Percentiles rank a stretch among this genome's conserved stretches.
These are phyloP conservation scores for Filosporella fistucella DNA, from an alignment of 495 filamentous ascomycete species.

Conservation along the genomic window DNA sequence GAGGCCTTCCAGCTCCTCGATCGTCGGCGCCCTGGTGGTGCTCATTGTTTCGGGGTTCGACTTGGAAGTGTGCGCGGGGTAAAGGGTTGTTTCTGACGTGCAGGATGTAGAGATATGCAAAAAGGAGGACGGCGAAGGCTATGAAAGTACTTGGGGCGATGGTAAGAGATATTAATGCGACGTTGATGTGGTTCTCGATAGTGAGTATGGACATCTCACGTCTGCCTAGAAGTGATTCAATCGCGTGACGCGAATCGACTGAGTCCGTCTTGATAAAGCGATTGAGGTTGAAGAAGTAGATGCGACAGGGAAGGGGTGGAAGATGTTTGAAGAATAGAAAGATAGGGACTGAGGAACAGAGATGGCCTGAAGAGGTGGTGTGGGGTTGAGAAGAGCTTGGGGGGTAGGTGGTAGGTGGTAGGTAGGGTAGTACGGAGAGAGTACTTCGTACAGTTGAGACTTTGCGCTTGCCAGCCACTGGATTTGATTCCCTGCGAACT, in stretches of 20 bases:
- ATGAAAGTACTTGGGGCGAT: constrained; percentile 50
- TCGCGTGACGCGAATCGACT: constrained; percentile 2
- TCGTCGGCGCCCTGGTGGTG: constrained; percentile 17
- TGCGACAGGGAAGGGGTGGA: not conserved
- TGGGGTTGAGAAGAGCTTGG: not conserved
- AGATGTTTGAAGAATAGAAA: not conserved
- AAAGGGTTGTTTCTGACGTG: constrained; percentile 24
- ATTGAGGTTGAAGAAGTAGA: not conserved
- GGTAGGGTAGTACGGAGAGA: not conserved
- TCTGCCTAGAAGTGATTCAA: constrained; percentile 4
- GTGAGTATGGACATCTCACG: constrained; percentile 36
- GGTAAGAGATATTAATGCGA: constrained; percentile 43
- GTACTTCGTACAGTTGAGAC: not conserved
- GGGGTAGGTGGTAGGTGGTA: not conserved
- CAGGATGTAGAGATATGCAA: constrained; percentile 45
- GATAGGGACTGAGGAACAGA: not conserved
- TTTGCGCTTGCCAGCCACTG: constrained; percentile 7
- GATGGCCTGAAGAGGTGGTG: not conserved
- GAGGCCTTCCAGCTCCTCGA: constrained; percentile 23
- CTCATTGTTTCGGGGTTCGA: not conserved
- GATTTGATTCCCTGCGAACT: too few relatives aligned
- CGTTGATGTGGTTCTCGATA: constrained; percentile 47
- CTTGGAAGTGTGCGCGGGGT: constrained; percentile 2
- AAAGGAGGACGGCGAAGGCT: constrained; percentile 45
- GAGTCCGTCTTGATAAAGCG: not conserved